Base-by-base conservation (phyloP, 2,329 filamentous ascomycete genomes). In the Corniculantispora saksenae region DNA sequence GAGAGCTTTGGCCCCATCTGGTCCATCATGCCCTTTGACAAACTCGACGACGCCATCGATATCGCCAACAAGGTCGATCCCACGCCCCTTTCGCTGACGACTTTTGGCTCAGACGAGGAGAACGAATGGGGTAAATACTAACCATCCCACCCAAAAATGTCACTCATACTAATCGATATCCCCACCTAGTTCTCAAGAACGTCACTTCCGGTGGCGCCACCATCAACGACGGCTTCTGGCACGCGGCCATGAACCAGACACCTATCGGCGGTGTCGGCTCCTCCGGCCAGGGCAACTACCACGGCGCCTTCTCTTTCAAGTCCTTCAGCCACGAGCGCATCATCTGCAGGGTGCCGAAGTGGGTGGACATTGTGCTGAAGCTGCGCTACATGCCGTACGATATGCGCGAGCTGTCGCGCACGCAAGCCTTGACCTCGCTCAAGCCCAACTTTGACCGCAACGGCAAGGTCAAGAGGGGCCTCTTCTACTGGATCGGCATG, bases 1-100 rank as follows among this genome's bases (percentile, higher is more conserved):
- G 95, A 99, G 80, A 92, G 89, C 51, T 99, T 99, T 75, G 95
- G 94, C 8, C 95, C 95, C n/a, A 84, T 97, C 66, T 93, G 97
- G 70, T 89, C 92, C 68, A 88, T 98, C 68, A 80, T 97, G 62
- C 85, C 93, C 0, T 90, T 93, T 63, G 86, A 92, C 69, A 84
- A 87, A 70, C 82, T 97, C n/a, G 91, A 97, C 69, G 87, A 96
- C 72, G 94, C 94, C 58, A 93, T 98, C 75, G 84, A 83, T 47
- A 87, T 93, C 69, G 92, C 92, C 67, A 94, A 96, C 76, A 81
- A 86, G 63, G 86, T 97, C 57, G 89, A 97, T 77, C 85, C 89
- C 60, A 97, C 94, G 0, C 94, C 95, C 0, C 82, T 99, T 48
- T 89, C 90, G 12, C 82, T 97, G 53, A 97, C 93, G 76, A 86